phyloP scores from a whole-genome alignment of 768 basidiomycete genomes.

The Russula sp. region DNA sequence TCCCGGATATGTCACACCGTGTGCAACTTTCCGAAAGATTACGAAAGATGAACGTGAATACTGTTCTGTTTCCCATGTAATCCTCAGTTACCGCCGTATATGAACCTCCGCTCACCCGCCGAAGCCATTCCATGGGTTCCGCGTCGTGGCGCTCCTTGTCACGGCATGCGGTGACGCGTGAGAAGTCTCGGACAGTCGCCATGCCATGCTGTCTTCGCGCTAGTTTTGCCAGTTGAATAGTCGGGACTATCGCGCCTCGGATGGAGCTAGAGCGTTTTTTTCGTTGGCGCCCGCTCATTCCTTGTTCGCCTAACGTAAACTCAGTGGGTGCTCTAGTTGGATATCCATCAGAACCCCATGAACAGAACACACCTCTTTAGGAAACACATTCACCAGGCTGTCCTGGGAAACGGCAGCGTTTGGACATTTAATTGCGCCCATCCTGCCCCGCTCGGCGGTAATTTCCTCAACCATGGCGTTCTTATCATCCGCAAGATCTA shows the following conservation, averaged over 20 bases:
- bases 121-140: conserved; percentile 22
- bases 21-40: conserved; percentile 7
- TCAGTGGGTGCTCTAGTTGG: conserved; percentile 7
- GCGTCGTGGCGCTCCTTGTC: conserved; percentile 22
- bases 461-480: conserved; percentile 5
- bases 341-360: conserved; percentile 24
- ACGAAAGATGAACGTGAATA: conserved; percentile 16
- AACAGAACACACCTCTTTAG: conserved; percentile 17
- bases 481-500: conserved; percentile 17
- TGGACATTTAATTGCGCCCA: conserved; percentile 16
- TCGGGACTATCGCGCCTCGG: conserved; percentile 18
- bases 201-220: conserved; percentile 20
- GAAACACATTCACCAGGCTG: conserved; percentile 13
- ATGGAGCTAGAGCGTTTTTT: conserved; percentile 21
- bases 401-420: conserved; percentile 15
- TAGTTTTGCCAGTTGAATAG: conserved; percentile 21
- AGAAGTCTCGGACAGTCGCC: conserved; percentile 16
- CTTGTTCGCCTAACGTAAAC: conserved; percentile 23
- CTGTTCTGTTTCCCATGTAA: conserved; percentile 6
- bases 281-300: conserved; percentile 15
- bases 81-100: conserved; percentile 11
- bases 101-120: conserved; percentile 12
- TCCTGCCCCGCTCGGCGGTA: conserved; percentile 2
- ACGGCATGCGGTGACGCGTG: conserved; percentile 20
- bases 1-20: conserved; percentile 13